Conservation (phyloP, 345 rosid species). For the Heritiera littoralis region DNA sequence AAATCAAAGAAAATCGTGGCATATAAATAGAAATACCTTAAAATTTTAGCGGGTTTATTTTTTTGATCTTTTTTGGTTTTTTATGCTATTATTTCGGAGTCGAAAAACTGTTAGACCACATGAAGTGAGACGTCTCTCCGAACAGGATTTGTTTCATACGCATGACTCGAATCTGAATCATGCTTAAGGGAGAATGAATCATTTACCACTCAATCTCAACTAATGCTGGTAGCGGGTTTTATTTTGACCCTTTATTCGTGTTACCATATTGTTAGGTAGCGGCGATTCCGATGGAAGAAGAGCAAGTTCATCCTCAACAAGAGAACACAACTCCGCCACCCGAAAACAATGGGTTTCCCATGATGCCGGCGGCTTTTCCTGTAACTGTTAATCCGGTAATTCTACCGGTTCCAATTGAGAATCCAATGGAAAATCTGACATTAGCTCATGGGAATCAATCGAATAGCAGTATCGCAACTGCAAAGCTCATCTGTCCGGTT, state of each 20-base stretch:
- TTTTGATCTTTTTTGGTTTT: no score
- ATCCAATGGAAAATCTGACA: conserved; percentile 36
- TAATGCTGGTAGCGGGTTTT: neutral
- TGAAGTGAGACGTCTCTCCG: no score
- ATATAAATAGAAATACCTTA: no score
- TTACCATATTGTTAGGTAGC: conserved; percentile 44
- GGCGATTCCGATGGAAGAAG: conserved; percentile 54
- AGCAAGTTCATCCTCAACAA: conserved; percentile 34
- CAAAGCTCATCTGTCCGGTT: conserved; percentile 35
- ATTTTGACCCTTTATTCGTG: neutral
- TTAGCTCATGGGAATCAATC: conserved; percentile 27
- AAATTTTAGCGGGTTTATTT: no score
- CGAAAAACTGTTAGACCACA: no score
- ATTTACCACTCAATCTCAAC: no score
- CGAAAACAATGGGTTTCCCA: conserved; percentile 36
- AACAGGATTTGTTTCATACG: no score
- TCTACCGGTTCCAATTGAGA: conserved; percentile 35
- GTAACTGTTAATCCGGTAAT: conserved; percentile 29
- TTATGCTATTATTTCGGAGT: no score
- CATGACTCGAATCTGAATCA: no score
- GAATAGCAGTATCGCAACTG: conserved; percentile 20
- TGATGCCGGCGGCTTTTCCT: conserved; percentile 42
- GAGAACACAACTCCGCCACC: conserved; percentile 37
- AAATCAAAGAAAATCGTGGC: no score
- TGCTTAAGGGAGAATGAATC: no score